Evolutionary conservation across 768 basidiomycete genomes (phyloP).

Genomic region (Melanogaster broomeanus): DNA sequence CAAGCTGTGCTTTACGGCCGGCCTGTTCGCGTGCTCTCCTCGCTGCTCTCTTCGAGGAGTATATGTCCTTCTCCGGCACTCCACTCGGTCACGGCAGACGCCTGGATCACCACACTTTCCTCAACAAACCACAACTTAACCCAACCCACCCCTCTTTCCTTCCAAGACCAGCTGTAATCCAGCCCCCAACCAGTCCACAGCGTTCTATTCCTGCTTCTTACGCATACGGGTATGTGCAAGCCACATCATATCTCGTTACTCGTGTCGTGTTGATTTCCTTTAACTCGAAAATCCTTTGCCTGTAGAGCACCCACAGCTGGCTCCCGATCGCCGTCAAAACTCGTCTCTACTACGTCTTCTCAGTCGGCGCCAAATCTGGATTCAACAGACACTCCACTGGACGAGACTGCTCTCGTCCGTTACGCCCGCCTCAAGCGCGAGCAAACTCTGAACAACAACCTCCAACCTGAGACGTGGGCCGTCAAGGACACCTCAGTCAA

Average conservation of each 20-base stretch:
- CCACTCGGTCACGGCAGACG: slow-evolving; percentile 85
- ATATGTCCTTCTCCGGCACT: slow-evolving; percentile 87
- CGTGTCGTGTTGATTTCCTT: slow-evolving; percentile 17
- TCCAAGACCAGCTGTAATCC: slow-evolving; percentile 21
- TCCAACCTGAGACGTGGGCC: slow-evolving; percentile 67
- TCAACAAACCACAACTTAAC: slow-evolving; percentile 53
- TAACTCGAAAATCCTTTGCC: slow-evolving; percentile 16
- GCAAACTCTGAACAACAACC: slow-evolving; percentile 28
- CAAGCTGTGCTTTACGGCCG: neutral
- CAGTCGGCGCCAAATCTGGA: slow-evolving; percentile 34
- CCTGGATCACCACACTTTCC: slow-evolving; percentile 78
- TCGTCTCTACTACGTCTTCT: slow-evolving; percentile 39
- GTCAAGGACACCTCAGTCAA: slow-evolving; percentile 87
- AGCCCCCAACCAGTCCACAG: slow-evolving; percentile 38
- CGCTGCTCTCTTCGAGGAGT: slow-evolving; percentile 21
- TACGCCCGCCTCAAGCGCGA: slow-evolving; percentile 50
- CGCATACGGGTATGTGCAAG: slow-evolving; percentile 61
- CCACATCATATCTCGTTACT: slow-evolving; percentile 9
- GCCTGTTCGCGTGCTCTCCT: slow-evolving; percentile 6
- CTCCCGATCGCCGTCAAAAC: slow-evolving; percentile 62
- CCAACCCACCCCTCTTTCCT: slow-evolving; percentile 30
- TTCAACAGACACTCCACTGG: slow-evolving; percentile 46
- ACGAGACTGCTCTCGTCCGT: slow-evolving; percentile 47
- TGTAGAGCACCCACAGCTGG: slow-evolving; percentile 55
- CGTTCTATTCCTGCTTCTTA: slow-evolving; percentile 59